phyloP scores from a whole-genome alignment of 169 alveolate species.

The Plasmodium vivax region DNA sequence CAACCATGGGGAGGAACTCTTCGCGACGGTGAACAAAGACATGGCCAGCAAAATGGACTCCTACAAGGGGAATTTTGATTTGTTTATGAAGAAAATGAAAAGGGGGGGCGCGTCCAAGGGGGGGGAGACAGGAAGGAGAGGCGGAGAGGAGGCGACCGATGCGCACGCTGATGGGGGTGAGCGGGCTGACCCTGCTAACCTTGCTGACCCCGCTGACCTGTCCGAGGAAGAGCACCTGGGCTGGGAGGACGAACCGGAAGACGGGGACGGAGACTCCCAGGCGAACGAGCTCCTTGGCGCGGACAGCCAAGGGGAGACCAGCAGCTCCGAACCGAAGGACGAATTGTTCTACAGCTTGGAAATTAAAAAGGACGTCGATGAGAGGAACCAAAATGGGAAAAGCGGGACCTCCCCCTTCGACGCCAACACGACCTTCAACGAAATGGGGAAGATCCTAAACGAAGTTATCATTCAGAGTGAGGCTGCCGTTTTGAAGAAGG shows the following conservation, averaged over 20 bases:
- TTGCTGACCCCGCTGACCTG: neutral
- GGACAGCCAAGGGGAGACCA: neutral
- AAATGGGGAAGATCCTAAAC: conserved; percentile 35
- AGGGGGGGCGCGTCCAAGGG: neutral
- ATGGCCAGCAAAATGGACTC: neutral
- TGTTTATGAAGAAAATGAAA: conserved; percentile 16
- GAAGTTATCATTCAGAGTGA: conserved; percentile 28
- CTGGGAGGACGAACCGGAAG: neutral
- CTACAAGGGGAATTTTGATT: conserved; percentile 11
- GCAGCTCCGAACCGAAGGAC: neutral
- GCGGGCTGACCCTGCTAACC: too few species aligned
- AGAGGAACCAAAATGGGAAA: neutral
- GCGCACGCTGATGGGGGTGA: too few species aligned
- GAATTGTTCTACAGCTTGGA: conserved; percentile 17
- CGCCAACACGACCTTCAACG: neutral
- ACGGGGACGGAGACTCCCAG: neutral
- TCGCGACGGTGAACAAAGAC: neutral
- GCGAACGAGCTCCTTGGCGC: neutral
- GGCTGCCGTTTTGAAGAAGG: neutral
- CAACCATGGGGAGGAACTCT: neutral
- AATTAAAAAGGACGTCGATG: neutral
- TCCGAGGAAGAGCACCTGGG: neutral
- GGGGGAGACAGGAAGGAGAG: neutral
- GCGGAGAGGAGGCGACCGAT: neutral
- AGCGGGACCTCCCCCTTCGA: neutral